Conservation (phyloP, 805 yeast genomes). For the Myxozyma melibiosi region DNA sequence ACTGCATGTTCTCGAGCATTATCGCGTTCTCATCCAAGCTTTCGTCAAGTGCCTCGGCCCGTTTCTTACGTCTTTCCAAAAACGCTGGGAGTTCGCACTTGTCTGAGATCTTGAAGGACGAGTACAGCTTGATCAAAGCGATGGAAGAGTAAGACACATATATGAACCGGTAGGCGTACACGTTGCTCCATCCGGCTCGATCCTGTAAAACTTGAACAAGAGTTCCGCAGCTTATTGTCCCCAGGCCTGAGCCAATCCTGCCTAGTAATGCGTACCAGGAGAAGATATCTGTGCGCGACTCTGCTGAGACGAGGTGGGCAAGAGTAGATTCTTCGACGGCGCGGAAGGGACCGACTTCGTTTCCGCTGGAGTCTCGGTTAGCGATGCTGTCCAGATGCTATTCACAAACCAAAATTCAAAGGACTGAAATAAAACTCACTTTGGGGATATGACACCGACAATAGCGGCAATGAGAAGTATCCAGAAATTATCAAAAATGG, state of each 20-base stretch:
- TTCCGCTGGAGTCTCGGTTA: conserved; percentile 45
- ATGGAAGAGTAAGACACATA: conserved; percentile 24
- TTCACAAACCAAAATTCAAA: background rate
- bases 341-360: conserved; percentile 60
- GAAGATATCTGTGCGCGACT: conserved; percentile 53
- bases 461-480: conserved; percentile 47
- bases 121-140: conserved; percentile 48
- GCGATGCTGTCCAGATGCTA: no score
- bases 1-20: conserved; percentile 4
- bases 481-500: conserved; percentile 41
- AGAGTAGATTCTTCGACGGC: conserved; percentile 57
- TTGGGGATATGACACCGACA: conserved; percentile 56
- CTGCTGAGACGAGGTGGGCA: conserved; percentile 49
- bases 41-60: conserved; percentile 30
- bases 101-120: conserved; percentile 56
- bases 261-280: conserved; percentile 60
- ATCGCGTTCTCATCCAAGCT: conserved; percentile 6
- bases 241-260: conserved; percentile 58
- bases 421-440: background rate
- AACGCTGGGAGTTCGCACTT: conserved; percentile 52
- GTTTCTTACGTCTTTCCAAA: conserved; percentile 29
- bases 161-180: conserved; percentile 10
- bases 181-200: conserved; percentile 3
- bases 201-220: conserved; percentile 59
- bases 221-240: conserved; percentile 77